phyloP scores from a whole-genome alignment of 257 asterid species.

The Primulina eburnea region DNA sequence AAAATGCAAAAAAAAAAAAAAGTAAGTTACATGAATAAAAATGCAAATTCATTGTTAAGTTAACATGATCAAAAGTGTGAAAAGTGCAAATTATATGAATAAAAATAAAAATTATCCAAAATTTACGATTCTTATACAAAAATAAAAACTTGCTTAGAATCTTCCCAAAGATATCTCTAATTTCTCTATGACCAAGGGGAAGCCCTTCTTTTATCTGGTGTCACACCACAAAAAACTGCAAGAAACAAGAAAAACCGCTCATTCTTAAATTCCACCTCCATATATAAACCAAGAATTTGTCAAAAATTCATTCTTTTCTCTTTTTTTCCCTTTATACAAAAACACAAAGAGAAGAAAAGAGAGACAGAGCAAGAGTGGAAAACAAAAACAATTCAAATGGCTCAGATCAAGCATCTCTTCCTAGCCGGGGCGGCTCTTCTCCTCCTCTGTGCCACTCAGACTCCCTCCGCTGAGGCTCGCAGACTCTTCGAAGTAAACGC shows the following conservation, averaged over 20 bases:
- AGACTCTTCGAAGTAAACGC: conserved; percentile 32
- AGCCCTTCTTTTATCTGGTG: not conserved
- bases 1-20: too few species aligned
- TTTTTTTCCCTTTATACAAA: not conserved
- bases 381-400: conserved; percentile 18
- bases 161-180: not conserved
- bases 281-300: not conserved
- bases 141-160: too few species aligned
- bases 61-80: too few species aligned
- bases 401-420: conserved; percentile 16
- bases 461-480: conserved; percentile 25
- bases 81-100: too few species aligned
- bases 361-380: not conserved
- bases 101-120: too few species aligned
- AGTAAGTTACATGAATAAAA: too few species aligned
- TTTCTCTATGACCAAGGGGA: not conserved
- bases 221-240: not conserved
- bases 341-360: not conserved
- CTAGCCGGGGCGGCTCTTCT: conserved; percentile 22
- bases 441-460: conserved; percentile 19
- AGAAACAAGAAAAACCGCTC: not conserved
- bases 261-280: not conserved
- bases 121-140: too few species aligned
- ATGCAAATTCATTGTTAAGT: too few species aligned
- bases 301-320: not conserved